phyloP scores from a whole-genome alignment of 2,329 filamentous ascomycete genomes.

The Xylaria multiplex region DNA sequence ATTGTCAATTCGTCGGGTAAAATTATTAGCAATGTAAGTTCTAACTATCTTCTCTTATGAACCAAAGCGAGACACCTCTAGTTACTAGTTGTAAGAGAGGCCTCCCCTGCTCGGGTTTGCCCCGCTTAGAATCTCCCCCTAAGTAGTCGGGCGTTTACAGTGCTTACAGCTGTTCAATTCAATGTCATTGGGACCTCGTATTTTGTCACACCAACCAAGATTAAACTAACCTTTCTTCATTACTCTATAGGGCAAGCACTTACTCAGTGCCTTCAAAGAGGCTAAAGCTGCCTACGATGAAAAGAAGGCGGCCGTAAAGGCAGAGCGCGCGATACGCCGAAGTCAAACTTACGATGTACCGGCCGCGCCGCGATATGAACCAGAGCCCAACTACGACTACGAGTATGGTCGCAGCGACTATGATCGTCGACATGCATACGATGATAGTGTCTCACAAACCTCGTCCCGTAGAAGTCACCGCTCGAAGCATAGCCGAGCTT shows the following conservation, averaged over 20 bases:
- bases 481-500: constrained; percentile 51
- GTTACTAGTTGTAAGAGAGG: constrained; percentile 17
- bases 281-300: constrained; percentile 88
- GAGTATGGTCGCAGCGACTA: constrained; percentile 42
- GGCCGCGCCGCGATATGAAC: constrained; percentile 46
- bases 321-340: constrained; percentile 68
- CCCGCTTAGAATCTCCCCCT: constrained; percentile 28
- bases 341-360: constrained; percentile 65
- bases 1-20: constrained; percentile 50
- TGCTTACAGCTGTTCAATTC: constrained; percentile 15
- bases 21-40: constrained; percentile 50
- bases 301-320: constrained; percentile 83
- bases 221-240: constrained; percentile 19
- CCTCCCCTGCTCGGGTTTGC: constrained; percentile 25
- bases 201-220: constrained; percentile 22
- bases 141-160: constrained; percentile 10
- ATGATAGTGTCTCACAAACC: constrained; percentile 52
- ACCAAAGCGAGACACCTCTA: constrained; percentile 1
- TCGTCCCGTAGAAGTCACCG: constrained; percentile 57
- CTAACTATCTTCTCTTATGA: neutral
- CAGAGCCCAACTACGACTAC: constrained; percentile 42
- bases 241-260: constrained; percentile 79
- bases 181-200: constrained; percentile 19
- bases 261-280: constrained; percentile 91
- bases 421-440: constrained; percentile 43